Percentiles rank a stretch among this genome's conserved stretches.
These are phyloP conservation scores for Cyberlindnera nakhonratchasimensis DNA, from an alignment of 805 yeast genomes.

Conservation along the genomic window DNA sequence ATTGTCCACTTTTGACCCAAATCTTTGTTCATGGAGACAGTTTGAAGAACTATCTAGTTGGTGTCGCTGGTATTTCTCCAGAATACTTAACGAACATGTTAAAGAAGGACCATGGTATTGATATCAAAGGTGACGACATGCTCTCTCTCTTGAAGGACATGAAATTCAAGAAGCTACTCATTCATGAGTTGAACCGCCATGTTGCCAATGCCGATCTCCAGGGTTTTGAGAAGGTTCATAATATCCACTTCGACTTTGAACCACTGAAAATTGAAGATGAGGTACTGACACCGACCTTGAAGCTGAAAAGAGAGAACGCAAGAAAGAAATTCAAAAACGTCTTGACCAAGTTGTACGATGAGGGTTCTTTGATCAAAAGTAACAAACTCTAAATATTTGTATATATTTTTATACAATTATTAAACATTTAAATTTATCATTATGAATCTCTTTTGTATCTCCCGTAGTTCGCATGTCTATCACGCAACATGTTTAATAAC, in stretches of 20 bases:
- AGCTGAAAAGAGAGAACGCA: conserved; percentile 50
- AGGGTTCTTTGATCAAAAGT: conserved; percentile 40
- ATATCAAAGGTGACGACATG: conserved; percentile 15
- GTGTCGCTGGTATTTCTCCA: conserved; percentile 58
- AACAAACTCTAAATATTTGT: conserved; percentile 19
- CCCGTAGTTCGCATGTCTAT: too few species aligned
- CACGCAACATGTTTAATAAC: too few species aligned
- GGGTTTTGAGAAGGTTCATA: conserved; percentile 63
- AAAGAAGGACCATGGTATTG: conserved; percentile 14
- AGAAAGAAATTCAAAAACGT: conserved; percentile 40
- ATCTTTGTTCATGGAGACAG: conserved; percentile 65
- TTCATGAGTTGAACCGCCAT: conserved; percentile 21
- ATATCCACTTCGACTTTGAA: conserved; percentile 50
- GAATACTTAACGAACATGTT: conserved; percentile 26
- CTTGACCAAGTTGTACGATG: conserved; percentile 44
- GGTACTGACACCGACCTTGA: conserved; percentile 65
- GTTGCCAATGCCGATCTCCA: conserved; percentile 37
- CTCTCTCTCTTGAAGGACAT: conserved; percentile 17
- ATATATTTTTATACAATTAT: too few species aligned
- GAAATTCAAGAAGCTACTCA: conserved; percentile 18
- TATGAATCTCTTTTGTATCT: too few species aligned
- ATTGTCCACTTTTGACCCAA: conserved; percentile 50
- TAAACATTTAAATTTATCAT: too few species aligned
- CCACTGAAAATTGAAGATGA: conserved; percentile 60
- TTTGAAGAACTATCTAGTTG: conserved; percentile 52